phyloP scores from a whole-genome alignment of 305 asterid species.

The Solanum aculeatissimum region DNA sequence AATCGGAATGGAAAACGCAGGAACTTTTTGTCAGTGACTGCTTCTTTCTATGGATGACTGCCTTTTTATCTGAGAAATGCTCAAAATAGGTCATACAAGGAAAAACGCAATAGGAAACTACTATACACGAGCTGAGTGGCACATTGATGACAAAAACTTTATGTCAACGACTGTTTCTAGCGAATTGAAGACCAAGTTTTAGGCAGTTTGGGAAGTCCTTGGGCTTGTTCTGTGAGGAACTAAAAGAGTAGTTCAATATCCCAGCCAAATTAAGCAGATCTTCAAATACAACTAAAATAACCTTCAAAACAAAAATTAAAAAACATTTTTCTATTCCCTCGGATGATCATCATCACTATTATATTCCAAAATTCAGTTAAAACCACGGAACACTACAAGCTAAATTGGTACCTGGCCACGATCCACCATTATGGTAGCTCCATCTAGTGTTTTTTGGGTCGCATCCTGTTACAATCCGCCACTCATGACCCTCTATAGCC shows the following conservation, averaged over 20 bases:
- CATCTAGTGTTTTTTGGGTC: constrained; percentile 61
- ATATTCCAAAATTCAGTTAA: background rate
- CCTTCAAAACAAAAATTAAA: background rate
- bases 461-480: constrained; percentile 52
- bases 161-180: background rate
- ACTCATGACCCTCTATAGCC: constrained; percentile 46
- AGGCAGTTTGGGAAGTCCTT: background rate
- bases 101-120: background rate
- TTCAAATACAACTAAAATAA: background rate
- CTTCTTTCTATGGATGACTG: background rate
- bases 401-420: constrained; percentile 43
- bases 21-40: background rate
- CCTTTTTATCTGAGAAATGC: background rate
- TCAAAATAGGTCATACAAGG: background rate
- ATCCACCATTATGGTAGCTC: constrained; percentile 62
- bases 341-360: background rate
- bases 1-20: background rate
- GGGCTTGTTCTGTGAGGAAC: background rate
- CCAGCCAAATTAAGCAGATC: background rate
- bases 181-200: background rate
- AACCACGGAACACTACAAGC: background rate
- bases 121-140: background rate
- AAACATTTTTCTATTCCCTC: background rate
- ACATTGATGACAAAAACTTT: background rate
- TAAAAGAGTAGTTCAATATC: background rate